Evolutionary conservation across 768 basidiomycete genomes (phyloP), one percentile per base, ranked within the genome.

Genomic region (Pleurotus cornucopiae): DNA sequence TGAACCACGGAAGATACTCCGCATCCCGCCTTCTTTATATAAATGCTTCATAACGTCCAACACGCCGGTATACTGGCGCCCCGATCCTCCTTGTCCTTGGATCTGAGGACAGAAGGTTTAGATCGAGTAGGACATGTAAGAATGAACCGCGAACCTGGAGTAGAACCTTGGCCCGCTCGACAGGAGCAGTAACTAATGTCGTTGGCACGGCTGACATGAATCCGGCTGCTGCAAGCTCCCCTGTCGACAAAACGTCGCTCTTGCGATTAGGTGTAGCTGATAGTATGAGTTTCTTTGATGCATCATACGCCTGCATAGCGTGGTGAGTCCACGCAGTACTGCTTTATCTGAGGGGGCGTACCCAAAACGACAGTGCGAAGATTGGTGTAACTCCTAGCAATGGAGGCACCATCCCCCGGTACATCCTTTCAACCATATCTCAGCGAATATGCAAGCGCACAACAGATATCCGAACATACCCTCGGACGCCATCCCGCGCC

Each of bases 291-390:
- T 86, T 84, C 72, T 98, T 98, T 23, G 95, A 94, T 51, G 84
- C 77, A 68, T 98, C 94, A 67, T 98, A 99, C 5, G 91, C 94
- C 95, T 60, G 53, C 14, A 46, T 18, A 38, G 12, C 16, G 43
- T 41, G 52, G 56, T 48, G 34, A 49, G 41, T 18, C 39, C 41
- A 55, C 7, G 2, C 52, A 14, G 34, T 11, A 34, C 20, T 34
- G 2, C 14, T 23, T 49, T 46, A 44, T 44, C 48, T 49, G 49
- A 51, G 58, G 62, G 58, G 56, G 62, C 80, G 57, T 69, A 94
- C 95, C 95, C 95, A 98, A 78, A 99, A 98, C 3, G 94, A 96
- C 26, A 98, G 76, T 3, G 97, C 97, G 64, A 99, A 99, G 66
- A 98, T 98, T 34, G 97, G 97, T 4, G 97, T 98, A 25, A 99